Base-by-base conservation (phyloP, 495 filamentous ascomycete species). In the Lichenothelia convexa region DNA sequence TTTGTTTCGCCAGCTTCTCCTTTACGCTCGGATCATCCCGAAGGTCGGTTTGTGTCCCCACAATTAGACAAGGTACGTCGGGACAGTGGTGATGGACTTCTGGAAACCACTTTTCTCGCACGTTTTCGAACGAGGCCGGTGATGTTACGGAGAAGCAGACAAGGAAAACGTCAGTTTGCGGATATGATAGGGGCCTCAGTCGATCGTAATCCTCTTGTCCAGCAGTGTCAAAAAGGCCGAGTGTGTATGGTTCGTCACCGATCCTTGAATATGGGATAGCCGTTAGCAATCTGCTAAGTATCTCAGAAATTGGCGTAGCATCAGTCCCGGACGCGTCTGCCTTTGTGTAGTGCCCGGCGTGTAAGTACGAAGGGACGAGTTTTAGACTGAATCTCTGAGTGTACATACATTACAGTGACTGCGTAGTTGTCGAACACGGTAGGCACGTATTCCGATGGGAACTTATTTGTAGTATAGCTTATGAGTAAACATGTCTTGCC, bases 341-440 rank as follows among this genome's bases (percentile, higher is more conserved):
- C n/a, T n/a, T n/a, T n/a, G n/a, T n/a, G n/a, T n/a, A n/a, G n/a
- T n/a, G n/a, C n/a, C n/a, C n/a, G n/a, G n/a, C n/a, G n/a, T n/a
- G n/a, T n/a, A n/a, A n/a, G n/a, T n/a, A n/a, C n/a, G n/a, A n/a
- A n/a, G n/a, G n/a, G n/a, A n/a, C n/a, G n/a, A n/a, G n/a, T n/a
- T n/a, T n/a, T n/a, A n/a, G n/a, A n/a, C n/a, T n/a, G n/a, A n/a
- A n/a, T n/a, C n/a, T n/a, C n/a, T 2, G 24, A 29, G 38, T 18
- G 15, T 29, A 80, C 86, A 75, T 69, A 94, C 86, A 94, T 94
- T 38, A 94, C 86, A 30, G 89, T 97, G 52, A 97, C 89, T 13
- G 89, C 89, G 75, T 97, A 97, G 62, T 97, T 97, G 57, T 97
- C 89, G 58, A 97, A 97, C 21, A 97, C 89, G 16, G 89, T 97